phyloP scores from a whole-genome alignment of 495 filamentous ascomycete genomes.

The Trichoderma asperelloides region DNA sequence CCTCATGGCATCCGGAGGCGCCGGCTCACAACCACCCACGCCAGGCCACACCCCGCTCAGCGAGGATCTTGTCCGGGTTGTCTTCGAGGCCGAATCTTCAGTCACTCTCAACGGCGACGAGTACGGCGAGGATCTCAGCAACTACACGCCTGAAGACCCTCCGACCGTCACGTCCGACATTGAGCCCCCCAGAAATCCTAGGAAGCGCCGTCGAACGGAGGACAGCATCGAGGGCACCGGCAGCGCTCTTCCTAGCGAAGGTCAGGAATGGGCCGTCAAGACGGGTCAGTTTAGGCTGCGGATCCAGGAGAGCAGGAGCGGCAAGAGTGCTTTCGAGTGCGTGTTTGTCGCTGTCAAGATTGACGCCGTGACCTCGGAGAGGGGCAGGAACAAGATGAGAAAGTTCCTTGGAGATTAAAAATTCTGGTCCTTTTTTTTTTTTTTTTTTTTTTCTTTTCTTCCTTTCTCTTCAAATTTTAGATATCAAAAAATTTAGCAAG shows the following conservation, averaged over 20 bases:
- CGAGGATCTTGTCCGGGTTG: slow-evolving; percentile 61
- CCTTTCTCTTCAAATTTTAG: too few species aligned
- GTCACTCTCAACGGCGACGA: slow-evolving; percentile 61
- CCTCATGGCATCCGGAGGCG: slow-evolving; percentile 49
- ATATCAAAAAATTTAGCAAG: too few species aligned
- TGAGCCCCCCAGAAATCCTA: slow-evolving; percentile 30
- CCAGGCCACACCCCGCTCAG: slow-evolving; percentile 63
- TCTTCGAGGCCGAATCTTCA: slow-evolving; percentile 56
- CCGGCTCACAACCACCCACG: slow-evolving; percentile 46
- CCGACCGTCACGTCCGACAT: slow-evolving; percentile 17
- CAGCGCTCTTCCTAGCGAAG: slow-evolving; percentile 21
- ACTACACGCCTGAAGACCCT: background rate
- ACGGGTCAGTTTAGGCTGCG: slow-evolving; percentile 75
- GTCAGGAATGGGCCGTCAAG: slow-evolving; percentile 58
- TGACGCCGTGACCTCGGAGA: slow-evolving; percentile 61
- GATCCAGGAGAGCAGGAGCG: slow-evolving; percentile 46
- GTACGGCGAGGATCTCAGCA: slow-evolving; percentile 17
- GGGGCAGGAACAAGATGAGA: slow-evolving; percentile 57
- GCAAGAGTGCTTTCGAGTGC: slow-evolving; percentile 50
- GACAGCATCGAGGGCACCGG: slow-evolving; percentile 8
- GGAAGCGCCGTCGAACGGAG: slow-evolving; percentile 44
- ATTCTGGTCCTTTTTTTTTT: too few species aligned
- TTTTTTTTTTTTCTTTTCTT: too few species aligned
- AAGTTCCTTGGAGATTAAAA: slow-evolving; percentile 45
- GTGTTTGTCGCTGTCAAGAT: slow-evolving; percentile 73